Base-by-base conservation (phyloP, 2,329 filamentous ascomycete species). In the Cladophialophora chaetospira region DNA sequence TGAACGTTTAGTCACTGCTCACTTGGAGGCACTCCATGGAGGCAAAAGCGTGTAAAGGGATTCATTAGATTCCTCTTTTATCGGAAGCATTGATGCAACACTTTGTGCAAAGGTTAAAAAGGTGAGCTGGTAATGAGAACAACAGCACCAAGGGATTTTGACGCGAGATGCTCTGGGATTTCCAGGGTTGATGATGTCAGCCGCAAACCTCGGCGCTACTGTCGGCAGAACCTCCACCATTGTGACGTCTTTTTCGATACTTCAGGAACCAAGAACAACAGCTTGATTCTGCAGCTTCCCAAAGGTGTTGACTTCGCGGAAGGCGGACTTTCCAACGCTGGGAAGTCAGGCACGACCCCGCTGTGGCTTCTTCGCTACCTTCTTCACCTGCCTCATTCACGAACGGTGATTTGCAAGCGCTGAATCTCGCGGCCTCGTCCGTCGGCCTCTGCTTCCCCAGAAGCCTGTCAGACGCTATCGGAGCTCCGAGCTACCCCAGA, bases 401-500 rank as follows among this genome's bases (percentile, higher is more conserved):
- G 5, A 17, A 44, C 4, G 42, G 19, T 28, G 26, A 25, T 44
- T 3, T 19, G 15, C 5, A 6, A 19, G 21, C 42, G 42, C 19
- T 44, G 23, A 44, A n/a, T 15, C 17, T 40, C 36, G 2, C n/a
- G 8, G 19, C 19, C 42, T 44, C 23, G 13, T 28, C 23, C 42
- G 8, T 44, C 42, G 42, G 42, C 42, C 17, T 21, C 2, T 13
- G 19, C 6, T 15, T 26, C 19, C 19, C 8, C 13, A 40, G 2
- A 19, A 21, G 36, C 36, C 21, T 17, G 36, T 40, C 4, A 40
- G 17, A 28, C 23, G 8, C 42, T 47, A 13, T 31, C 44, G 44
- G 29, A 47, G 44, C 15, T 47, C 44, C 29, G 44, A 19, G 25
- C 26, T 47, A 17, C 25, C 50, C 33, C 47, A 51, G 50, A 29